These are phyloP conservation scores for Neocatenulostroma microsporum DNA, from an alignment of 2,329 filamentous ascomycete species.

Conservation along the genomic window DNA sequence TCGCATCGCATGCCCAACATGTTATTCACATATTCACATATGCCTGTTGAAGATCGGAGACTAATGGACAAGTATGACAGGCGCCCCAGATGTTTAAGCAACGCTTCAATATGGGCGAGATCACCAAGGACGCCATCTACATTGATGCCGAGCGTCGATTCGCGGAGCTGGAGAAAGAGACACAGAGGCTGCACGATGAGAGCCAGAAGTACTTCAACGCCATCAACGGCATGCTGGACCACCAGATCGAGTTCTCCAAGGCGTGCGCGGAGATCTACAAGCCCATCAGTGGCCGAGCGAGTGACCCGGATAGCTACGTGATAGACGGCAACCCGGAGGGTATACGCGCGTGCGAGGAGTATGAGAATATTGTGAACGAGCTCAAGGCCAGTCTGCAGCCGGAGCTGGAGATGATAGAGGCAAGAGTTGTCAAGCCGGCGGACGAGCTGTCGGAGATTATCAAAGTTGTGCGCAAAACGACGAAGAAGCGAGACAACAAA, in stretches of 20 bases:
- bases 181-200: slow-evolving; percentile 94
- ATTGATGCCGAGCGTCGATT: slow-evolving; percentile 91
- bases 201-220: slow-evolving; percentile 95
- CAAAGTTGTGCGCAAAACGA: slow-evolving; percentile 86
- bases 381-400: slow-evolving; percentile 80
- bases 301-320: slow-evolving; percentile 76
- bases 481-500: slow-evolving; percentile 90
- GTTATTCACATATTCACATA: slow-evolving; percentile 7
- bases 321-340: slow-evolving; percentile 85
- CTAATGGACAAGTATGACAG: slow-evolving; percentile 33
- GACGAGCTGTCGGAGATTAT: slow-evolving; percentile 91
- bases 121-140: slow-evolving; percentile 92
- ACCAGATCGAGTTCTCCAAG: slow-evolving; percentile 98
- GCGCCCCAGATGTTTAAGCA: slow-evolving; percentile 86
- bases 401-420: slow-evolving; percentile 96
- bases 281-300: slow-evolving; percentile 91
- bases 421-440: slow-evolving; percentile 79
- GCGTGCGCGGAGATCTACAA: slow-evolving; percentile 96
- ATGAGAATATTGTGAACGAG: slow-evolving; percentile 83
- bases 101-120: slow-evolving; percentile 90
- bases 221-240: slow-evolving; percentile 94
- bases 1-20: background rate
- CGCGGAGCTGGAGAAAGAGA: slow-evolving; percentile 87
- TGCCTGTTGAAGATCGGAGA: slow-evolving; percentile 4
- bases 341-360: slow-evolving; percentile 92